Evolutionary conservation across 1,284 basidiomycete species (phyloP).

Genomic region (Ceratobasidium sp.): DNA sequence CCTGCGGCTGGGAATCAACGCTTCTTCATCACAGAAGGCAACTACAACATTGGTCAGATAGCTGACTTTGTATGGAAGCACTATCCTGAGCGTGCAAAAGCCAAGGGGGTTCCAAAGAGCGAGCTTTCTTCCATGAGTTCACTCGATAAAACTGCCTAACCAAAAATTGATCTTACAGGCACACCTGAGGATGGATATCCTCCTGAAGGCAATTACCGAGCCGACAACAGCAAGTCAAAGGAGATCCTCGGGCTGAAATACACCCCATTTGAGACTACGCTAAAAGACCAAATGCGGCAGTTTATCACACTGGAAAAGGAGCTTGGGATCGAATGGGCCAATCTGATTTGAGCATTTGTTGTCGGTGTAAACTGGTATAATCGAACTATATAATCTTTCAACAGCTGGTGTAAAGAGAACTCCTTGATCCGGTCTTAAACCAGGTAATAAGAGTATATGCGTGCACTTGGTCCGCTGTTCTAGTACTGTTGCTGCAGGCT

Average conservation of each 20-base stretch:
- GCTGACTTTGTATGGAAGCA: constrained; percentile 47
- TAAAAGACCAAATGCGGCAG: constrained; percentile 44
- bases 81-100: constrained; percentile 43
- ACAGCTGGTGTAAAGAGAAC: too few relatives aligned
- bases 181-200: constrained; percentile 42
- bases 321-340: constrained; percentile 17
- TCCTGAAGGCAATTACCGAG: constrained; percentile 21
- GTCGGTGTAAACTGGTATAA: too few relatives aligned
- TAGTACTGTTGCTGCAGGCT: too few relatives aligned
- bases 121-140: too few relatives aligned
- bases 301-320: constrained; percentile 44
- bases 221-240: constrained; percentile 48
- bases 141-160: too few relatives aligned
- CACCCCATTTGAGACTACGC: constrained; percentile 43
- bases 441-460: too few relatives aligned
- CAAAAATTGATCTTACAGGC: not conserved
- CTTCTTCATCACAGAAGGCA: constrained; percentile 35
- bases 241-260: constrained; percentile 44
- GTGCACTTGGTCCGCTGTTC: too few relatives aligned
- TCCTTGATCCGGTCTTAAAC: too few relatives aligned
- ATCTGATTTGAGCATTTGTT: too few relatives aligned
- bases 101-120: constrained; percentile 35
- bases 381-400: too few relatives aligned
- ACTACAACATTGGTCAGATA: constrained; percentile 43
- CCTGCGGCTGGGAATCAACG: constrained; percentile 33